Evolutionary conservation across 345 rosid genomes (phyloP).

Genomic region (Eucalyptus caleyi): DNA sequence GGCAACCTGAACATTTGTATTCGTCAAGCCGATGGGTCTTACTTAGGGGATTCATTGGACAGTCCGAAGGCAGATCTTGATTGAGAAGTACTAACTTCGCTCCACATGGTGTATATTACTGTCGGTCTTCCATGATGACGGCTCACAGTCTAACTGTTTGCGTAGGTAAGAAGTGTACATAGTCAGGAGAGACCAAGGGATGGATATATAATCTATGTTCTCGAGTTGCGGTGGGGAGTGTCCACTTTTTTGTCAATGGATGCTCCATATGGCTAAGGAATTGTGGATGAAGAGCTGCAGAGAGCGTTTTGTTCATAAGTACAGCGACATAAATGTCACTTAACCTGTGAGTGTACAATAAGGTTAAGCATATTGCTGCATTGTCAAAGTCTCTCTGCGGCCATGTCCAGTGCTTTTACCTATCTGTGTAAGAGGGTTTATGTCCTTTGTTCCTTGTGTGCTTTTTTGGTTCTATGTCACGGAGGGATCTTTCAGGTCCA

Average conservation of each 20-base stretch:
- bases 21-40: conserved; percentile 77
- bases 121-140: background rate
- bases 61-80: conserved; percentile 27
- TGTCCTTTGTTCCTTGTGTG: background rate
- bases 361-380: conserved; percentile 14
- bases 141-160: conserved; percentile 18
- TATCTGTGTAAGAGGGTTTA: background rate
- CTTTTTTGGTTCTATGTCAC: background rate
- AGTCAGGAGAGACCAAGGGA: conserved; percentile 21
- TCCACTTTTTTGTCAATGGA: conserved; percentile 34
- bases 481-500: background rate
- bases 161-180: conserved; percentile 42
- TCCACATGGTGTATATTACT: background rate
- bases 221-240: conserved; percentile 17
- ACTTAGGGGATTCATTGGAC: conserved; percentile 44
- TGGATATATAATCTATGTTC: conserved; percentile 3
- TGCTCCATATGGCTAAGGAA: conserved; percentile 7
- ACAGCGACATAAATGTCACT: conserved; percentile 15
- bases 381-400: background rate
- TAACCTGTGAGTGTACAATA: conserved; percentile 2
- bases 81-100: conserved; percentile 4
- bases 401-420: background rate
- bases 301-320: conserved; percentile 21
- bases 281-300: conserved; percentile 5
- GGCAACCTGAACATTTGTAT: conserved; percentile 56